Percentiles rank a stretch among this genome's conserved stretches.
Evolutionary conservation across 108 stramenopile genomes (phyloP).

Genomic region (Aurantiochytrium sp.): DNA sequence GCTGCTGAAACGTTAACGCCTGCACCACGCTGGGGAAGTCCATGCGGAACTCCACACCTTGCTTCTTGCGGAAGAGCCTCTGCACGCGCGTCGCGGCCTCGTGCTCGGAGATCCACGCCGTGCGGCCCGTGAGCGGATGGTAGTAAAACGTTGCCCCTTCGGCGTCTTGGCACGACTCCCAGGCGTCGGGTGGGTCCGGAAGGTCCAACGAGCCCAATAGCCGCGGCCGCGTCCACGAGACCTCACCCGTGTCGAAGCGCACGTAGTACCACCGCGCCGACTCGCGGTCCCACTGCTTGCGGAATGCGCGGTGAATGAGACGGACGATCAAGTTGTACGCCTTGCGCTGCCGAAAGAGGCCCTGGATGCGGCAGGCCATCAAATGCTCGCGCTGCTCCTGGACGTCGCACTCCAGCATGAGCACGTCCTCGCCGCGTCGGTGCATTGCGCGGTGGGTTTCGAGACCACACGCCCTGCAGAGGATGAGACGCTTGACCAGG

Average conservation of each 20-base stretch:
- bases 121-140: conserved; percentile 48
- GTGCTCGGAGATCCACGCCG: conserved; percentile 55
- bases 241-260: conserved; percentile 39
- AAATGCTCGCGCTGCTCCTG: background rate
- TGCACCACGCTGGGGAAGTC: conserved; percentile 48
- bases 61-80: conserved; percentile 35
- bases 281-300: conserved; percentile 55
- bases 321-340: conserved; percentile 19
- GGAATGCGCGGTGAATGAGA: conserved; percentile 30
- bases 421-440: background rate
- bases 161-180: conserved; percentile 40
- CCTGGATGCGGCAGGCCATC: conserved; percentile 29
- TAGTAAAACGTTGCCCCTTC: conserved; percentile 18
- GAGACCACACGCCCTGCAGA: background rate
- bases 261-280: conserved; percentile 49
- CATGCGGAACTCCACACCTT: conserved; percentile 51
- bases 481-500: background rate
- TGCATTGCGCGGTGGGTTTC: background rate
- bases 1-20: conserved; percentile 50
- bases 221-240: conserved; percentile 49
- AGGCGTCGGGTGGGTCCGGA: conserved; percentile 50
- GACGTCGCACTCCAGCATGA: conserved; percentile 37
- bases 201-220: conserved; percentile 52
- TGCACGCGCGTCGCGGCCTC: conserved; percentile 57
- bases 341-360: conserved; percentile 25